A percentile compares a stretch with the other conserved stretches of the same genome.
Conservation (phyloP, 305 asterid genomes). For the Solanum hybrid region DNA sequence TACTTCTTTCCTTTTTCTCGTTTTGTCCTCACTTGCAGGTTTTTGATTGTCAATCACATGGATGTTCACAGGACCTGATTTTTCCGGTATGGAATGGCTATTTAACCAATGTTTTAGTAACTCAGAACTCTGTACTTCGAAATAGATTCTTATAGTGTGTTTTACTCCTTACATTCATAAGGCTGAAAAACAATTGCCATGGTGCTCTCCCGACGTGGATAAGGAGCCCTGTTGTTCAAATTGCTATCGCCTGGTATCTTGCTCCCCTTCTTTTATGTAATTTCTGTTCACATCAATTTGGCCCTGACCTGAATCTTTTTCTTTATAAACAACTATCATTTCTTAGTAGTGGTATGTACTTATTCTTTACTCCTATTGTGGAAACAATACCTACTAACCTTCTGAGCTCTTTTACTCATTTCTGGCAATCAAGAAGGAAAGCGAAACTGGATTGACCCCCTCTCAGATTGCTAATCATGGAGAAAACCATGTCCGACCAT, state of each 20-base stretch:
- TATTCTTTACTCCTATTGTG: constrained; percentile 1
- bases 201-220: constrained; percentile 46
- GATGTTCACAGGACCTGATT: constrained; percentile 90
- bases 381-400: constrained; percentile 5
- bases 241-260: constrained; percentile 65
- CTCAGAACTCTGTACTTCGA: constrained; percentile 8
- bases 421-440: constrained; percentile 49
- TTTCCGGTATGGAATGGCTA: constrained; percentile 53
- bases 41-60: constrained; percentile 90
- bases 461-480: constrained; percentile 27
- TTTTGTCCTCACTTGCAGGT: constrained; percentile 42
- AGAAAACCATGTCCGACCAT: constrained; percentile 34
- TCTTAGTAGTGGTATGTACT: not conserved
- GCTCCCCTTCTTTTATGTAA: not conserved
- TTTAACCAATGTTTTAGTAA: not conserved
- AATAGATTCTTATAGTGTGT: constrained; percentile 13
- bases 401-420: constrained; percentile 4
- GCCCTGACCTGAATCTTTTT: not conserved
- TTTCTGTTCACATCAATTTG: not conserved
- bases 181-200: constrained; percentile 60
- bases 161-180: constrained; percentile 18
- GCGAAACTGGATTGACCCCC: constrained; percentile 25
- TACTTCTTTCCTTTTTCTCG: constrained; percentile 10
- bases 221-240: constrained; percentile 67
- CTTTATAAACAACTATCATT: not conserved